These are phyloP conservation scores for Vachellia pachyceras DNA, from an alignment of 306 rosid genomes.

Conservation along the genomic window DNA sequence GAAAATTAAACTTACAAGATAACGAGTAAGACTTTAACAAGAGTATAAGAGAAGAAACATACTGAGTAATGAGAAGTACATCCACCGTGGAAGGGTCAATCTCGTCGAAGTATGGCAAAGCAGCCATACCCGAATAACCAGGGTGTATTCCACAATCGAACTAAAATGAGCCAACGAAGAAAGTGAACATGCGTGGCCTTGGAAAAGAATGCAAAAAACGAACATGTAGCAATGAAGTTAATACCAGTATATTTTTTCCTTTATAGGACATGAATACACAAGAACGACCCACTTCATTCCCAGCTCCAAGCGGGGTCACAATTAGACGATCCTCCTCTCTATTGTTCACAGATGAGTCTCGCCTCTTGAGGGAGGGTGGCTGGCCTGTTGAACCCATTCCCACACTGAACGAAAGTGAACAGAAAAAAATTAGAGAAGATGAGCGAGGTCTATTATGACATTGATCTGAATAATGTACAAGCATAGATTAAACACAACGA, in stretches of 20 bases:
- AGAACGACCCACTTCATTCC: conserved; percentile 94
- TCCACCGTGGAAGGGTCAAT: conserved; percentile 71
- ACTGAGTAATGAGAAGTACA: conserved; percentile 92
- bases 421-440: neutral
- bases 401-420: neutral
- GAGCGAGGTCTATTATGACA: neutral
- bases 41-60: conserved; percentile 21
- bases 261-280: conserved; percentile 87
- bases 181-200: too few relatives aligned
- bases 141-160: too few relatives aligned
- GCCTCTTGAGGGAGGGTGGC: conserved; percentile 58
- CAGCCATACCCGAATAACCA: too few relatives aligned
- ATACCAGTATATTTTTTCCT: conserved; percentile 67
- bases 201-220: too few relatives aligned
- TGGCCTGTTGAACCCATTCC: conserved; percentile 58
- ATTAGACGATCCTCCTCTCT: conserved; percentile 79
- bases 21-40: neutral
- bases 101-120: too few relatives aligned
- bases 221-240: neutral
- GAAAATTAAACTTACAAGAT: neutral
- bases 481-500: neutral
- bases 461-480: neutral
- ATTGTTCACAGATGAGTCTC: conserved; percentile 49
- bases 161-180: too few relatives aligned
- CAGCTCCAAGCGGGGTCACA: conserved; percentile 88